Conservation (phyloP, 2,329 filamentous ascomycete species). For the Fusarium nurragi region DNA sequence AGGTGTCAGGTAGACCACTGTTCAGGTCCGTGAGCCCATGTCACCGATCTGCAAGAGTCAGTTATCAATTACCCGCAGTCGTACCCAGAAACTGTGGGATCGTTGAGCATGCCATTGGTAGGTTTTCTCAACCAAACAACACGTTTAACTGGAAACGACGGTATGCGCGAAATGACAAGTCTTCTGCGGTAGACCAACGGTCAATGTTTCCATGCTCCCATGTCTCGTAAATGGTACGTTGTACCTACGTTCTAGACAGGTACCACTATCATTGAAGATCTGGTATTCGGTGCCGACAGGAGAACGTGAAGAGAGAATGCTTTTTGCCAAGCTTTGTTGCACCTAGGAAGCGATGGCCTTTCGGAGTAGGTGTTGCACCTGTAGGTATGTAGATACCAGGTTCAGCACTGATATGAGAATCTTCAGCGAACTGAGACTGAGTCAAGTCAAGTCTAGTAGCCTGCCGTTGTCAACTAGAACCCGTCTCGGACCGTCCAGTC, state of each 20-base stretch:
- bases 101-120: constrained; percentile 19
- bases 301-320: constrained; percentile 1
- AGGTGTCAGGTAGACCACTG: constrained; percentile 32
- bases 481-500: constrained; percentile 12
- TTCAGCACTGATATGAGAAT: background rate
- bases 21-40: constrained; percentile 10
- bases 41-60: constrained; percentile 2
- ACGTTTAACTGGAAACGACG: background rate
- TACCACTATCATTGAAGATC: background rate
- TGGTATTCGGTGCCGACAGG: background rate
- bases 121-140: constrained; percentile 21
- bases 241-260: constrained; percentile 1
- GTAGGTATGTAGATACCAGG: too few species aligned
- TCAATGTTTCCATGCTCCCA: background rate
- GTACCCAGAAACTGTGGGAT: background rate
- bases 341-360: background rate
- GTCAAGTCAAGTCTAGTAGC: constrained; percentile 11
- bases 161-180: constrained; percentile 22
- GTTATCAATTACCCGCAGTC: background rate
- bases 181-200: constrained; percentile 11
- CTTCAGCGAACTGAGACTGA: constrained; percentile 3
- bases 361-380: too few species aligned
- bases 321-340: constrained; percentile 22
- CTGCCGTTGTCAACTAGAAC: constrained; percentile 2
- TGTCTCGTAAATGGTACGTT: constrained; percentile 10